phyloP scores from a whole-genome alignment of 768 basidiomycete species.

The Sistotremastrum suecicum region DNA sequence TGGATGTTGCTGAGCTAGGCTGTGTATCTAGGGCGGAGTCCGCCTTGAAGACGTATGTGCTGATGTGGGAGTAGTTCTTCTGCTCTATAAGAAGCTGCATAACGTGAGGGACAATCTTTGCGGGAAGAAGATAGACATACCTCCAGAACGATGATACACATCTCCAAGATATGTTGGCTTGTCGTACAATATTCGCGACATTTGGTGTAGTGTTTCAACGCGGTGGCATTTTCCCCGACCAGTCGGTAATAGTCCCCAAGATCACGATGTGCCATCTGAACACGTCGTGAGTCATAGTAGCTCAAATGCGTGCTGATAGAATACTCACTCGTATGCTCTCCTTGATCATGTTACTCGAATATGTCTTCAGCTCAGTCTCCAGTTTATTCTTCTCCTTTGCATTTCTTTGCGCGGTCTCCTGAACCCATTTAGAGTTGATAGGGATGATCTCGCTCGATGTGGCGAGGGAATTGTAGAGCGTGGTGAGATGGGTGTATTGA shows the following conservation, averaged over 20 bases:
- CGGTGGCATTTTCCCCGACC: constrained; percentile 52
- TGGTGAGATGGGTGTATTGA: constrained; percentile 13
- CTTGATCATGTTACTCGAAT: constrained; percentile 95
- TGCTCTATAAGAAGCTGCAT: constrained; percentile 71
- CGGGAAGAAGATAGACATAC: constrained; percentile 22
- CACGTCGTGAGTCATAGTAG: background rate
- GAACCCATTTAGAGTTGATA: constrained; percentile 60
- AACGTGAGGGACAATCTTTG: background rate
- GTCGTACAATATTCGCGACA: constrained; percentile 88
- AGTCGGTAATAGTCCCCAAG: constrained; percentile 67
- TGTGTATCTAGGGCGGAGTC: constrained; percentile 72
- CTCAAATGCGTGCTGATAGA: background rate
- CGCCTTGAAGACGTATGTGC: constrained; percentile 94
- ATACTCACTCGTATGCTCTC: constrained; percentile 81
- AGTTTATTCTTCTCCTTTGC: constrained; percentile 65
- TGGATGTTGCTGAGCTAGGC: constrained; percentile 8
- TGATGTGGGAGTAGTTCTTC: constrained; percentile 71
- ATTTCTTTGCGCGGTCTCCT: constrained; percentile 51
- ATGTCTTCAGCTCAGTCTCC: constrained; percentile 90
- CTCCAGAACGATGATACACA: constrained; percentile 75
- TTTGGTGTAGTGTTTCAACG: constrained; percentile 79
- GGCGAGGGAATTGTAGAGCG: constrained; percentile 22
- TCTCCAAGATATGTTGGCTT: constrained; percentile 84
- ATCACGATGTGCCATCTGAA: constrained; percentile 86
- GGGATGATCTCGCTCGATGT: constrained; percentile 31